Evolutionary conservation across 2,329 filamentous ascomycete genomes (phyloP), one percentile per base, ranked within the genome.

Genomic region (Herpomyces periplanetae): DNA sequence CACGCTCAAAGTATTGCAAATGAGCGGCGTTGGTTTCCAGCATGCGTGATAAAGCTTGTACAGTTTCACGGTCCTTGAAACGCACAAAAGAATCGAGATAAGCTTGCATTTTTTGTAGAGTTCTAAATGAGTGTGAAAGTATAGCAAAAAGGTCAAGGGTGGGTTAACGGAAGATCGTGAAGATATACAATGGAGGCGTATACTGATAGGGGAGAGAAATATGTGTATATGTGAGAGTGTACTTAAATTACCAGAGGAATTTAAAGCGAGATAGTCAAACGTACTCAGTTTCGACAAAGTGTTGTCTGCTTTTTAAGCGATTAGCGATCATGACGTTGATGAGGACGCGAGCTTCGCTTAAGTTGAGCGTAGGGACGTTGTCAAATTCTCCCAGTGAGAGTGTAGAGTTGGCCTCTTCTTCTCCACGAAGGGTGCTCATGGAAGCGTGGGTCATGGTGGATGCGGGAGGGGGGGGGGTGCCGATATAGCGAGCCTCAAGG

Each of bases 81-180:
- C 80, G 65, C 8, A 73, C 64, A 41, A 96, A 96, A 26, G 71
- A 59, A 31, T 87, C 71, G 20, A 91, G 56, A 41, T 96, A 91
- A 34, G 73, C 68, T 27, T 71, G 51, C 11, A 75, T 88, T 38
- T 85, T 73, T 26, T 55, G 58, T 22, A 87, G 50, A 38, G 73
- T 71, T 33, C 57, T 64, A 22, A 13, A 11, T 12, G 13, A 11
- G 10, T 6, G 7, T 8, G 17, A 6, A n/a, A n/a, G n/a, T n/a
- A n/a, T n/a, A n/a, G n/a, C n/a, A n/a, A n/a, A n/a, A n/a, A n/a
- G n/a, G n/a, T n/a, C n/a, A n/a, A n/a, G n/a, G n/a, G n/a, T n/a
- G n/a, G n/a, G n/a, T n/a, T n/a, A n/a, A n/a, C n/a, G n/a, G n/a
- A n/a, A n/a, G n/a, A n/a, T n/a, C n/a, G n/a, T n/a, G n/a, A n/a